A percentile compares a stretch with the other conserved stretches of the same genome.
Conservation (phyloP, 768 basidiomycete genomes). For the Baorangia bicolor region DNA sequence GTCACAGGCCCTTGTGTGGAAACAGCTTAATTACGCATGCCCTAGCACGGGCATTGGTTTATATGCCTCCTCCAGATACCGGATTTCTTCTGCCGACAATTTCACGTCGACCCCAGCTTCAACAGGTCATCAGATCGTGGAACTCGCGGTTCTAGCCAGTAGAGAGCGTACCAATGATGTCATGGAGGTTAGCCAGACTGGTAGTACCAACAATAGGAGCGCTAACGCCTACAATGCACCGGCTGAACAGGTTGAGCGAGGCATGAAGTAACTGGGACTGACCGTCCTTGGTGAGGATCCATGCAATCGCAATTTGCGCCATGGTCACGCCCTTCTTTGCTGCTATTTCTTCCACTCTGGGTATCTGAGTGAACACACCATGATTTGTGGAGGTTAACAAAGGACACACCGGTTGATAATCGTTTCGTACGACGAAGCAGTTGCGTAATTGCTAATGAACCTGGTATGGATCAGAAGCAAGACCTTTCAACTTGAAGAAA, state of each 20-base stretch:
- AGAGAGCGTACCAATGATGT: slow-evolving; percentile 36
- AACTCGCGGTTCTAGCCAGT: not conserved
- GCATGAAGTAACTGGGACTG: not conserved
- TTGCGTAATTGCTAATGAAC: slow-evolving; percentile 27
- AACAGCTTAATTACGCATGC: slow-evolving; percentile 19
- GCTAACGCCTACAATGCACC: slow-evolving; percentile 28
- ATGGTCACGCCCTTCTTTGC: slow-evolving; percentile 38
- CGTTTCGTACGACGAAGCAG: slow-evolving; percentile 23
- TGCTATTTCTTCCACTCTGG: slow-evolving; percentile 42
- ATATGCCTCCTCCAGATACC: slow-evolving; percentile 47
- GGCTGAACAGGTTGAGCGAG: not conserved
- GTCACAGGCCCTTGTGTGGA: not conserved
- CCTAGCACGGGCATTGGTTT: slow-evolving; percentile 40
- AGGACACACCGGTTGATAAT: slow-evolving; percentile 28
- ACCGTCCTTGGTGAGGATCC: slow-evolving; percentile 35
- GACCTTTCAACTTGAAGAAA: not conserved
- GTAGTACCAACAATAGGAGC: slow-evolving; percentile 48
- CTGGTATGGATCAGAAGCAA: slow-evolving; percentile 13
- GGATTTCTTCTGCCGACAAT: slow-evolving; percentile 48
- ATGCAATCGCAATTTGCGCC: slow-evolving; percentile 44
- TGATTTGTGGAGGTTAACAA: too few relatives aligned
- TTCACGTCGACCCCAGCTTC: slow-evolving; percentile 39
- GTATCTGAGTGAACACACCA: not conserved
- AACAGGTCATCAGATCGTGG: slow-evolving; percentile 1
- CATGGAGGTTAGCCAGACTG: slow-evolving; percentile 38